Base-by-base conservation (phyloP, 2,329 filamentous ascomycete species). In the Westerdykella ornata region DNA sequence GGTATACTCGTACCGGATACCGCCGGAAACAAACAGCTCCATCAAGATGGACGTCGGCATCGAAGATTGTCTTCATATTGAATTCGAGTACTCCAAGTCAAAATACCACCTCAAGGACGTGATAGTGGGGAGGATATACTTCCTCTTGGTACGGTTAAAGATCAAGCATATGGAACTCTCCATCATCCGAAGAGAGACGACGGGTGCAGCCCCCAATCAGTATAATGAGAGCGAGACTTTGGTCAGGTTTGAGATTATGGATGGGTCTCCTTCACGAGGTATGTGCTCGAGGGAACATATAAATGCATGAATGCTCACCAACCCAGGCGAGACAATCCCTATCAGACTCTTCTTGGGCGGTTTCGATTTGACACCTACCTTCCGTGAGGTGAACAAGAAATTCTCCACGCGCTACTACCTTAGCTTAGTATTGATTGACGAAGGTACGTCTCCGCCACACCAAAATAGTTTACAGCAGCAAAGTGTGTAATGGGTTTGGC, bases 21-120 rank as follows among this genome's bases (percentile, higher is more conserved):
- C 92, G 15, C 92, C 92, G 14, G 92, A 98, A 78, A 94, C 88
- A 69, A 98, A 97, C 75, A 89, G 82, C 70, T 88, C 86, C 54
- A 98, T 98, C 75, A 98, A 98, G 78, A 98, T 98, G 92, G 92
- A 98, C 65, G 92, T 98, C 45, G 92, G 92, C 43, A 98, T 98
- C 62, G 92, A 98, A 72, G 94, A 98, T 72, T 98, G 92, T 67
- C 74, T 98, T 56, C 92, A 98, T 71, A 98, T 98, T 54, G 92
- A 98, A 69, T 98, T 98, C 58, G 92, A 98, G 70, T 98, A 98
- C 73, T 94, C 86, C 69, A 98, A 98, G 76, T 92, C 84, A 67
- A 97, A 97, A 72, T 98, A 98, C 70, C 92, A 98, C 61, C 79
- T 98, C 45, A 98, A 98, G 72, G 92, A 98, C 67, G 92, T 98